Percentiles rank a stretch among this genome's conserved stretches.
phyloP scores from a whole-genome alignment of 768 basidiomycete species.

The Ramaria sp. region DNA sequence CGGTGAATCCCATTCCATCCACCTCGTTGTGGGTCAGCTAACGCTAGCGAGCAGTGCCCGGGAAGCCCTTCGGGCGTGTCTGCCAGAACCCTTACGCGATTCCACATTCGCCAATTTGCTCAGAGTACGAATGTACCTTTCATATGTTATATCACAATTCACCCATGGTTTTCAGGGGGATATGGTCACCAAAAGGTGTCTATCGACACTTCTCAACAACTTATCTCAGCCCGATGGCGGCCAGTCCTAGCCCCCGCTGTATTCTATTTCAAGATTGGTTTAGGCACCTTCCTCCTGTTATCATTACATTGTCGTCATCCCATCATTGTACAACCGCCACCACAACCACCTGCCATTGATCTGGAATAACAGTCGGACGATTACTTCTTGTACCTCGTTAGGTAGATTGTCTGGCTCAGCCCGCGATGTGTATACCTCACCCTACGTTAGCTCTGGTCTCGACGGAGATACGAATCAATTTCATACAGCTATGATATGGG shows the following conservation, averaged over 20 bases:
- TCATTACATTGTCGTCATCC: background rate
- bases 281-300: background rate
- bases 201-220: slow-evolving; percentile 84
- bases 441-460: too few species aligned
- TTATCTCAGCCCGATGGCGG: slow-evolving; percentile 23
- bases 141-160: background rate
- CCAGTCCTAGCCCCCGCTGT: background rate
- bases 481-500: too few species aligned
- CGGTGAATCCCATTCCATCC: slow-evolving; percentile 41
- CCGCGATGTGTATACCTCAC: background rate
- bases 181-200: slow-evolving; percentile 94
- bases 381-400: slow-evolving; percentile 1
- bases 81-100: slow-evolving; percentile 92
- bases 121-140: slow-evolving; percentile 43
- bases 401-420: background rate
- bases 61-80: slow-evolving; percentile 89
- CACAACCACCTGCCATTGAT: background rate
- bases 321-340: slow-evolving; percentile 1
- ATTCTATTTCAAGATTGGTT: background rate
- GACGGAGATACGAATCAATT: too few species aligned
- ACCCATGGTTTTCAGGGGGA: slow-evolving; percentile 51
- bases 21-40: slow-evolving; percentile 5
- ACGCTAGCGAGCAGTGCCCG: slow-evolving; percentile 54
- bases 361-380: background rate
- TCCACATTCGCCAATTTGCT: slow-evolving; percentile 85